A percentile compares a stretch with the other conserved stretches of the same genome.
These are phyloP conservation scores for Pontederia crassipes DNA, from an alignment of 176 grass and related monocot species.

Conservation along the genomic window DNA sequence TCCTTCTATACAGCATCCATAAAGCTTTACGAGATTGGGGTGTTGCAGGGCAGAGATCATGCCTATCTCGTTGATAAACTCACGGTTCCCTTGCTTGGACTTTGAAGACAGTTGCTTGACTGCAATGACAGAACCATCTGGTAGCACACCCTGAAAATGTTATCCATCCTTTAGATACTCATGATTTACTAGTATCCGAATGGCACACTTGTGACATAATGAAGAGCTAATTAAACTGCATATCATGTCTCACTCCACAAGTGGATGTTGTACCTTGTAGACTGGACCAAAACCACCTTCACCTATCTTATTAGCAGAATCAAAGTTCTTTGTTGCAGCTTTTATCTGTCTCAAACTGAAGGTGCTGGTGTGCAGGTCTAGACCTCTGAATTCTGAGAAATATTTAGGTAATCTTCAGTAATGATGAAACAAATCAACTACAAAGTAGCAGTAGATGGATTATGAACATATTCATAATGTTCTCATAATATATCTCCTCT, in stretches of 20 bases:
- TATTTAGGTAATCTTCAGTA: not conserved
- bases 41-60: constrained; percentile 9
- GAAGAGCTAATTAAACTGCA: no score
- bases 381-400: not conserved
- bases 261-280: not conserved
- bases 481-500: no score
- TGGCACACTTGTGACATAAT: not conserved
- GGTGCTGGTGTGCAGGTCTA: not conserved
- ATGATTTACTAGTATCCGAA: not conserved
- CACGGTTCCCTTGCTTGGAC: constrained; percentile 13
- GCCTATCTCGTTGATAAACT: constrained; percentile 14
- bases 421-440: no score
- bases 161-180: not conserved
- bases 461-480: no score
- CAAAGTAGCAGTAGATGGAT: no score
- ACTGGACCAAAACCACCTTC: constrained; percentile 17
- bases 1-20: constrained; percentile 9
- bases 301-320: constrained; percentile 12
- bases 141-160: constrained; percentile 3
- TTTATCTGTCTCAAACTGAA: constrained; percentile 17
- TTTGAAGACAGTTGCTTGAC: constrained; percentile 17
- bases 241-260: not conserved
- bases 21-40: constrained; percentile 12
- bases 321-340: constrained; percentile 9
- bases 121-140: constrained; percentile 13